Percentiles rank a stretch among this genome's conserved stretches.
Evolutionary conservation across 805 yeast species (phyloP).

Genomic region (Hermanozyma aechmeae): DNA sequence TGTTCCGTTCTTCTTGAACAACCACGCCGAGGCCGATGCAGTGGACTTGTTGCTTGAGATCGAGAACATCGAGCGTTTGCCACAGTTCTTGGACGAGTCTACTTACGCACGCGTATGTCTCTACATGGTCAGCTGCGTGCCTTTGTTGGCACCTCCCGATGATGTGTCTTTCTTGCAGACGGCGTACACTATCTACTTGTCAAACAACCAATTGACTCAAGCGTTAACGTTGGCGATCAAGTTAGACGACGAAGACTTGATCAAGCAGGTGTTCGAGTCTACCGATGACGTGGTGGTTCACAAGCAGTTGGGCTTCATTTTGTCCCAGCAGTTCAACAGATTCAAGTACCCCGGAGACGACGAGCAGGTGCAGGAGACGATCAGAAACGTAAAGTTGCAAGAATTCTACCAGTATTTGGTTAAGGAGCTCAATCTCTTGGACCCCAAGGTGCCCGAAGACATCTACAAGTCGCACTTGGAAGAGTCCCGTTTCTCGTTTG

Average conservation of each 20-base stretch:
- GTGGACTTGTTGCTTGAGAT: conserved; percentile 87
- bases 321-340: conserved; percentile 80
- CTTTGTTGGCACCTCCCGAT: conserved; percentile 90
- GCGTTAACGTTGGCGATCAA: conserved; percentile 86
- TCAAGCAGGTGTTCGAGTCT: conserved; percentile 72
- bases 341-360: conserved; percentile 53
- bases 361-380: conserved; percentile 72
- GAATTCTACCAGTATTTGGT: conserved; percentile 75
- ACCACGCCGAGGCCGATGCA: conserved; percentile 98
- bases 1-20: conserved; percentile 83
- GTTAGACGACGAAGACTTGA: conserved; percentile 72
- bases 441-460: conserved; percentile 92
- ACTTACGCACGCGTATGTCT: conserved; percentile 85
- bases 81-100: conserved; percentile 75
- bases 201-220: conserved; percentile 74
- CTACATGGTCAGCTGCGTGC: conserved; percentile 95
- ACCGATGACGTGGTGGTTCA: conserved; percentile 66
- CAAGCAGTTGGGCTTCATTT: conserved; percentile 83
- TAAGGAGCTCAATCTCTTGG: conserved; percentile 79
- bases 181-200: conserved; percentile 76
- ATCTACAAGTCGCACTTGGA: conserved; percentile 88
- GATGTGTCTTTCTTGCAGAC: conserved; percentile 79
- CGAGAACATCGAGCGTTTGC: conserved; percentile 75
- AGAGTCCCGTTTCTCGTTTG: conserved; percentile 48
- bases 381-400: conserved; percentile 69